Evolutionary conservation across 345 rosid species (phyloP), one percentile per base, ranked within the genome.

Genomic region (Boechera retrofracta): DNA sequence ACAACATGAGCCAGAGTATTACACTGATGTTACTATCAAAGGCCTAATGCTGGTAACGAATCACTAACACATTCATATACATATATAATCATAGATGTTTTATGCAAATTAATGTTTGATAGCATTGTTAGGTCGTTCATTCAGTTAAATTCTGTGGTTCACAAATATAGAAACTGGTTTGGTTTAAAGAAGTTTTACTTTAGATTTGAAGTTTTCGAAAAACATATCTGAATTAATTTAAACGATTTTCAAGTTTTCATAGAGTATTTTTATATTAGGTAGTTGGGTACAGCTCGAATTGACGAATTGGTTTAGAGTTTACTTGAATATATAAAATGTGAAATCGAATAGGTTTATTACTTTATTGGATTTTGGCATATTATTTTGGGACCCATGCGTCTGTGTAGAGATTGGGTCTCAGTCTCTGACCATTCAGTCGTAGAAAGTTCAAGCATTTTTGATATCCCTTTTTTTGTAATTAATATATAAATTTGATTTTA

Each of bases 1-100:
- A 45, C 64, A 89, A 48, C 68, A 83, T 28, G 78, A 91, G 5
- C 90, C 90, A 0, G 77, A 80, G 2, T 79, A 81, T 61, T 88
- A 84, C 51, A 83, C 87, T 2, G 90, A 89, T 65, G 74, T 83
- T 28, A 84, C 80, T 29, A 86, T 87, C 75, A 89, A 89, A 82
- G 91, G 90, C 10, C 77, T 89, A 0, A 80, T 80, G 75, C 69
- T 74, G 82, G 82, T 75, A 56, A 78, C 9, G 4, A 44, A 35
- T 39, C 42, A 3, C 11, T 39, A 39, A 39, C 42, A 39, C 42
- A 39, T 10, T 39, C 42, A 6, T 33, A 33, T 33, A 5, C 35
- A 33, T 7, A 10, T 39, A 54, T 28, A 28, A 28, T 28, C 29
- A 28, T 28, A 28, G 29, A 55, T 18, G 2, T 15, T 57, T 15